Evolutionary conservation across 352 stramenopile species (phyloP).

Genomic region (Phytophthora uliginosa): DNA sequence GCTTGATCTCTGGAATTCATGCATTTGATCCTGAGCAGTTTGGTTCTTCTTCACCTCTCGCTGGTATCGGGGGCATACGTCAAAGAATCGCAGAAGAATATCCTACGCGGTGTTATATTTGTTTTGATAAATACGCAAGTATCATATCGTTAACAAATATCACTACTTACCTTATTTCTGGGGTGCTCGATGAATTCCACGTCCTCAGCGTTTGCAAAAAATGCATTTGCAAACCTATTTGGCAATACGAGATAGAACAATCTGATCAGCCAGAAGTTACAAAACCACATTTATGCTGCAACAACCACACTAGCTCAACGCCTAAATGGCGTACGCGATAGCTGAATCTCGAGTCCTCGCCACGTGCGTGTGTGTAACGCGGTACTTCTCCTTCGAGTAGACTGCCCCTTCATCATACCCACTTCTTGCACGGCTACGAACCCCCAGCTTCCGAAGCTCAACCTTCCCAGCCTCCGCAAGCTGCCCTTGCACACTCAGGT

Average conservation of each 20-base stretch:
- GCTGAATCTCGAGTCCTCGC: constrained; percentile 68
- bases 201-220: constrained; percentile 58
- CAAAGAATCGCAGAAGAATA: constrained; percentile 65
- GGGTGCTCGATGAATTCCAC: constrained; percentile 58
- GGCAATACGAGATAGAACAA: not conserved
- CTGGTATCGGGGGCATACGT: constrained; percentile 63
- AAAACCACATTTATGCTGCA: not conserved
- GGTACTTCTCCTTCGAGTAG: constrained; percentile 54
- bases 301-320: not conserved
- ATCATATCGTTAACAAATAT: not conserved
- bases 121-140: not conserved
- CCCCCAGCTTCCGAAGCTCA: constrained; percentile 52
- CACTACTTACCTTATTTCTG: constrained; percentile 34
- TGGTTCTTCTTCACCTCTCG: constrained; percentile 58
- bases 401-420: constrained; percentile 27
- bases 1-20: constrained; percentile 43
- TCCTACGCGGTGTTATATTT: constrained; percentile 33
- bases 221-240: constrained; percentile 56
- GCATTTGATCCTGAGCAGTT: constrained; percentile 35
- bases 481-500: constrained; percentile 55
- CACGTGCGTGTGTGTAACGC: constrained; percentile 62
- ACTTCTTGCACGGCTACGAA: constrained; percentile 31
- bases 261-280: not conserved
- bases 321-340: constrained; percentile 43
- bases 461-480: constrained; percentile 45